Conservation (phyloP, 2,329 filamentous ascomycete species). For the Calonectria fujianensis region DNA sequence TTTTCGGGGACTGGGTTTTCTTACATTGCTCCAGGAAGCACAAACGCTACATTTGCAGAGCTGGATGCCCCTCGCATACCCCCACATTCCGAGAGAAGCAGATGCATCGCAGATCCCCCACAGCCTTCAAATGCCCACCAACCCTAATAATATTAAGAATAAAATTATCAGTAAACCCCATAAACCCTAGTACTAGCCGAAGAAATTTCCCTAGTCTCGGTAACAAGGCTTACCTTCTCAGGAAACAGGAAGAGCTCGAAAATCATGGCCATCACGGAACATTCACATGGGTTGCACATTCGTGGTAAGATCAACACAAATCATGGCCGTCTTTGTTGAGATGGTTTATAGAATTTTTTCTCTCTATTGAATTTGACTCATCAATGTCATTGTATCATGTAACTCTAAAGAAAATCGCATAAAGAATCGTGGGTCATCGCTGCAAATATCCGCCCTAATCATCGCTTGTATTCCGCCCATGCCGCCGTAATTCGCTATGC, state of each 20-base stretch:
- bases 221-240: too few relatives aligned
- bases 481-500: neutral
- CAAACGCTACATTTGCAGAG: too few relatives aligned
- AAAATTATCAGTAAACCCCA: neutral
- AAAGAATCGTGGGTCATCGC: neutral
- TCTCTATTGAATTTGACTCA: neutral
- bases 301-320: neutral
- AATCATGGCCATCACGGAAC: too few relatives aligned
- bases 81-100: neutral
- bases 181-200: too few relatives aligned
- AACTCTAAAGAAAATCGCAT: neutral
- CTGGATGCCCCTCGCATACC: neutral
- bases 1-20: too few relatives aligned
- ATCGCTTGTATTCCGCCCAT: neutral
- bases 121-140: neutral
- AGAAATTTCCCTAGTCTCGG: too few relatives aligned
- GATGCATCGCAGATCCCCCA: neutral
- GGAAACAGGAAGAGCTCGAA: too few relatives aligned
- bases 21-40: too few relatives aligned
- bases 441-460: neutral
- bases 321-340: neutral
- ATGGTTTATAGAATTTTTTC: neutral
- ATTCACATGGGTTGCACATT: neutral
- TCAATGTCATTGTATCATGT: neutral
- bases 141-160: neutral